Base-by-base conservation (phyloP, 2,329 filamentous ascomycete species). In the Fusarium metavorans region DNA sequence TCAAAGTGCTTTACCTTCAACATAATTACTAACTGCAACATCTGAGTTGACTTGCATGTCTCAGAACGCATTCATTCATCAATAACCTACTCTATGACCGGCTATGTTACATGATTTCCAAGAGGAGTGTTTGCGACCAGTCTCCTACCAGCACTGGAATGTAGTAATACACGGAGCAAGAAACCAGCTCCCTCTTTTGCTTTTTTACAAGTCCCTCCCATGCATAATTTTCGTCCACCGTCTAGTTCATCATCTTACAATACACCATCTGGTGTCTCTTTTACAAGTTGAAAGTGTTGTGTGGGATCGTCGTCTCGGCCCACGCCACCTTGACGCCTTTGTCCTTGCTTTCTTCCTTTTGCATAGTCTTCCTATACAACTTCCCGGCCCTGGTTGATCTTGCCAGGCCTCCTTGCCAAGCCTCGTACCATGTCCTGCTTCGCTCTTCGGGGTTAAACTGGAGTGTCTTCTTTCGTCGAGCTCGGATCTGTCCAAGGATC, bases 401-500 rank as follows among this genome's bases (percentile, higher is more conserved):
- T 7, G 82, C 77, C 66, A 89, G 79, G 10, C 79, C 76, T 32
- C 86, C 85, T 20, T 73, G 65, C 75, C 86, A 89, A 81, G 88
- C 84, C 27, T 71, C 71, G 74, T 91, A 90, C 79, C 84, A 86
- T 27, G 84, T 82, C 4, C 79, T 76, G 2, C 83, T 83, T 14
- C 83, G 83, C 16, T 85, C 81, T 5, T 83, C 83, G 16, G 86
- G 84, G 13, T 86, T 83, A 14, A 82, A 81, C 1, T 69, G 80
- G 39, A 91, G 80, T 0, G 84, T 82, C 34, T 84, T 84, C 54
- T 82, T 83, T 14, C 94, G 89, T 18, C 93, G 87, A 5, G 77
- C 81, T 80, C 91, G 89, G 67, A 90, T 85, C 60, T 87, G 84
- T 2, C 79, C 48, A 80, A 95, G 95, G 27, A 93, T 81, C 1